Evolutionary conservation across 257 asterid genomes (phyloP).

Genomic region (Lantana camara): DNA sequence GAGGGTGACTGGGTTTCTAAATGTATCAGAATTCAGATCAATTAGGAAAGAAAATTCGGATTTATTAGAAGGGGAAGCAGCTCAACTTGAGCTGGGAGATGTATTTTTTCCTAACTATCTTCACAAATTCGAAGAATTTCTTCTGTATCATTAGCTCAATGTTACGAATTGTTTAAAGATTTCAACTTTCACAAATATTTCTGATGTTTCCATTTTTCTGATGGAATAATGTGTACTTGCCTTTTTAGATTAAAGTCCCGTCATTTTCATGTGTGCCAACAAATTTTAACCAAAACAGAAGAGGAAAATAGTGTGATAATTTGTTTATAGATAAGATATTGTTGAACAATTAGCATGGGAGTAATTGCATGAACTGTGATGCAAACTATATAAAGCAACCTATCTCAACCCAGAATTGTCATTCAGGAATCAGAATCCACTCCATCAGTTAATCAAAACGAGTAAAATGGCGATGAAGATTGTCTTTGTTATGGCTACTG

Average conservation of each 20-base stretch:
- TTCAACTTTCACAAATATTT: neutral
- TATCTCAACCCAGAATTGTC: slow-evolving; percentile 8
- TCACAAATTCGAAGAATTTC: slow-evolving; percentile 7
- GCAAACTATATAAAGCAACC: slow-evolving; percentile 29
- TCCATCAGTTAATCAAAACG: neutral
- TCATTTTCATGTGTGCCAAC: slow-evolving; percentile 10
- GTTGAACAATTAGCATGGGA: slow-evolving; percentile 13
- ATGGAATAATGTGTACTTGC: neutral
- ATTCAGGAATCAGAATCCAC: slow-evolving; percentile 12
- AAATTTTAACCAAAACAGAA: slow-evolving; percentile 15
- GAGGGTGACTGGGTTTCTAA: slow-evolving; percentile 53
- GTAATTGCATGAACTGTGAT: too few relatives aligned
- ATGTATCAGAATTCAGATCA: neutral
- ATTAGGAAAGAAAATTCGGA: neutral
- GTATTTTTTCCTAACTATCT: slow-evolving; percentile 10
- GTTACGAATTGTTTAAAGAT: neutral
- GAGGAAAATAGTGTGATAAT: neutral
- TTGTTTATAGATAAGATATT: neutral
- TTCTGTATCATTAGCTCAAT: slow-evolving; percentile 10
- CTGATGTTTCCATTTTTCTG: neutral
- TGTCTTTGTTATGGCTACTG: slow-evolving; percentile 22
- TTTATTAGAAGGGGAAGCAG: slow-evolving; percentile 29
- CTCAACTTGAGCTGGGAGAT: slow-evolving; percentile 50
- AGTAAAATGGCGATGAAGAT: slow-evolving; percentile 32
- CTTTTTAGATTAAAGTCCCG: neutral